Base-by-base conservation (phyloP, 352 stramenopile species). In the Phytopythium vexans region DNA sequence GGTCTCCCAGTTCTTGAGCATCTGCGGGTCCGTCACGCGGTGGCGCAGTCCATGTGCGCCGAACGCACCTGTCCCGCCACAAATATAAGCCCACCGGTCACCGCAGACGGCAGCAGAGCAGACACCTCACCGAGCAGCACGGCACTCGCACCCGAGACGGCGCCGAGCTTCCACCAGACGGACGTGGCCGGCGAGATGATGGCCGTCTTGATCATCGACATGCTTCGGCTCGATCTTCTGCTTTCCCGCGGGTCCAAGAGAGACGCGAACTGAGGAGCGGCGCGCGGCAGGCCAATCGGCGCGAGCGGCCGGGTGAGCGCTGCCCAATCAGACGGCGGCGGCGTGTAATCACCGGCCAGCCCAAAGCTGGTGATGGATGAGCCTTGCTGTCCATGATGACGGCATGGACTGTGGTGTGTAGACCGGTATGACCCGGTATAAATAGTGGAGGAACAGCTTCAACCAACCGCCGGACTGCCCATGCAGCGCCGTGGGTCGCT, bases 1-100 rank as follows among this genome's bases (percentile, higher is more conserved):
- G 0, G 82, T 92, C 54, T 91, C 78, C 84, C 84, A 94, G 58
- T 79, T 92, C 71, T 94, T 92, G 57, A 92, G 63, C 58, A 92
- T 69, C 57, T 88, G 77, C 27, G 80, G 77, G 49, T 94, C 80
- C 55, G 76, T 88, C 34, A 92, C 69, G 37, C 58, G 69, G 32
- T 63, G 62, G 64, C 91, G 73, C 41, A 94, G 62, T 11, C 64
- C 82, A 47, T 94, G 84, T 14, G 84, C 82, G 35, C 84, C 84
- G 49, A 94, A 94, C 41, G 84, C 80, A 6, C 82, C 84, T 94
- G 49, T 15, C 16, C 47, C 8, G 41, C 14, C 34, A 33, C 41
- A 49, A 8, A 65, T 12, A 54, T 10, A 8, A 14, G 64, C 62
- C 52, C 7, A 70, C 52, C 32, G 62, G 49, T 38, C 63, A 60